A percentile compares a stretch with the other conserved stretches of the same genome.
Evolutionary conservation across 1,139 yeast species (phyloP).

Genomic region (Yamadazyma trypodendri): DNA sequence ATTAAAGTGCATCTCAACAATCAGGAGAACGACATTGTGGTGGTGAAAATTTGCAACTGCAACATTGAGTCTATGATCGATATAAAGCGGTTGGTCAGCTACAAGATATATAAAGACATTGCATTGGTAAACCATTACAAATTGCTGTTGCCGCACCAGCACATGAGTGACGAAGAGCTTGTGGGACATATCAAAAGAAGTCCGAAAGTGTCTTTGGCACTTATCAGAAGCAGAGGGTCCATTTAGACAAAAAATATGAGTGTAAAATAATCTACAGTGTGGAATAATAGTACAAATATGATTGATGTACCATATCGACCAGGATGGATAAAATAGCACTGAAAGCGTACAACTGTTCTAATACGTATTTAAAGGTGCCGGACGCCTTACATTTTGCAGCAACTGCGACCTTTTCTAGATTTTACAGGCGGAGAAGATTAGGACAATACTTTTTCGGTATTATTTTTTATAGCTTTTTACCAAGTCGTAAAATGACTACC

Average conservation of each 20-base stretch:
- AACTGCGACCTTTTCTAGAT: too few species aligned
- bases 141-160: constrained; percentile 18
- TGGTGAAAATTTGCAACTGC: constrained; percentile 26
- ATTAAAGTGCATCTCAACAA: constrained; percentile 33
- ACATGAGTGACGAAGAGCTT: constrained; percentile 21
- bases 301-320: too few species aligned
- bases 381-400: not conserved
- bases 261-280: too few species aligned
- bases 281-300: not conserved
- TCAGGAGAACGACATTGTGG: constrained; percentile 33
- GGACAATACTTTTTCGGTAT: too few species aligned
- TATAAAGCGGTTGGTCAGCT: constrained; percentile 31
- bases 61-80: constrained; percentile 28
- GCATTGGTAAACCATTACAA: constrained; percentile 31
- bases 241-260: constrained; percentile 4
- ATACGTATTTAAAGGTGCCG: not conserved
- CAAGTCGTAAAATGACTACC: not conserved
- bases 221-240: constrained; percentile 22
- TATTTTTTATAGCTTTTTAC: not conserved
- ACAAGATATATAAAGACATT: constrained; percentile 35
- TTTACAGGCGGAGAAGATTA: too few species aligned
- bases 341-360: too few species aligned
- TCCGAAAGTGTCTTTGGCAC: constrained; percentile 28
- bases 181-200: constrained; percentile 23
- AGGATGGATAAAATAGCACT: too few species aligned